Base-by-base conservation (phyloP, 1,284 basidiomycete genomes). In the Mrakiaceae sp. region DNA sequence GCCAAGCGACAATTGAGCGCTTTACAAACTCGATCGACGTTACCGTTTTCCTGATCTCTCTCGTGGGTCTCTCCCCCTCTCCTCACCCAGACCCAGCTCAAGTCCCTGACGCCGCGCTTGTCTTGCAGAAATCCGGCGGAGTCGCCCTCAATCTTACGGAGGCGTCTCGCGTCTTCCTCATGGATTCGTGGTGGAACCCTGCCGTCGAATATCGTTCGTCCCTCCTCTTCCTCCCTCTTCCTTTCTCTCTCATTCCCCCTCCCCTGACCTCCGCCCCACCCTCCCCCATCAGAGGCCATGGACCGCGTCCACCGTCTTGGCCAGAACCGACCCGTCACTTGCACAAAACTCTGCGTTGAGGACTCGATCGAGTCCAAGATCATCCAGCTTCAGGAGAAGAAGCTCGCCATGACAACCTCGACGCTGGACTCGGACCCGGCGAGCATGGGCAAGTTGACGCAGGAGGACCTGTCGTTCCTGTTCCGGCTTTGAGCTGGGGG, bases 311-410 rank as follows among this genome's bases (percentile, higher is more conserved):
- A 93, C 76, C 86, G 90, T 68, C 79, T 95, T 48, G 92, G 91
- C 16, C 93, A 98, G 76, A 88, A 87, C 70, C 83, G 95, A 40
- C 94, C 95, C 3, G 90, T 97, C 58, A 83, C 88, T 70, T 92
- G 94, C 12, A 90, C 92, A 74, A 94, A 98, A 72, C 81, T 98
- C 49, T 88, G 98, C 44, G 83, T 98, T 63, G 93, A 98, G 75
- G 94, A 98, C 74, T 92, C 89, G 69, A 97, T 98, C 70, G 95
- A 98, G 75, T 89, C 88, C 71, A 86, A 92, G 68, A 95, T 96
- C 69, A 73, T 66, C 8, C 78, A 94, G 82, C 81, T 98, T 14
- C 95, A 98, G 77, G 90, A 95, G 77, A 95, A 95, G 79, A 95
- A 95, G 70, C 69, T 78, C 60, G 75, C 76, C 43, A 77, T 77